Evolutionary conservation across 176 grass and related monocot species (phyloP).

Genomic region (Triticum dicoccoides): DNA sequence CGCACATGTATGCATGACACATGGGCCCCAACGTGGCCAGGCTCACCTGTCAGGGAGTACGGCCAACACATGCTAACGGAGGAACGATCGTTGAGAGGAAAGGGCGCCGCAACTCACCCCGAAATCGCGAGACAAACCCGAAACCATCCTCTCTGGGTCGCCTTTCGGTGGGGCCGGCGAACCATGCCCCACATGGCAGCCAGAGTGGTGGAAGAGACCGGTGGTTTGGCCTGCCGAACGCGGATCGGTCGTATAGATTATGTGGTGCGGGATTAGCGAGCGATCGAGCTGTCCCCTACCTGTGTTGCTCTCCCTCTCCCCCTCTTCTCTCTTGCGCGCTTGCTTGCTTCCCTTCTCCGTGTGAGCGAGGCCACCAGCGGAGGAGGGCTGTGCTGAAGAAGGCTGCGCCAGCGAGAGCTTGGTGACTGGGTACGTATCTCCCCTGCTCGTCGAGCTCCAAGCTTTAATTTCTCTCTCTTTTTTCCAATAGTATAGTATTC

Average conservation of each 20-base stretch:
- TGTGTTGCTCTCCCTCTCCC: constrained; percentile 16
- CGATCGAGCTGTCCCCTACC: constrained; percentile 57
- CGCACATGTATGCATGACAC: accelerated
- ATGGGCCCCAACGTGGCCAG: accelerated
- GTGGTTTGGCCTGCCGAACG: background rate
- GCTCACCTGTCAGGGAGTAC: background rate
- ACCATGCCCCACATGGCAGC: background rate
- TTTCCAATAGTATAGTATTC: background rate
- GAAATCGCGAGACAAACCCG: background rate
- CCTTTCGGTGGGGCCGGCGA: accelerated
- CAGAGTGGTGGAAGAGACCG: accelerated
- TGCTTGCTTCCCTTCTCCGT: constrained; percentile 10
- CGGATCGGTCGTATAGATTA: constrained; percentile 37
- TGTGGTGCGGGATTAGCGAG: constrained; percentile 52
- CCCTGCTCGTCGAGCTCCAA: background rate
- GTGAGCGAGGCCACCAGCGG: background rate
- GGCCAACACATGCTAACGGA: background rate
- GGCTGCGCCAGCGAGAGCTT: background rate
- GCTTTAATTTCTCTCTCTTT: background rate
- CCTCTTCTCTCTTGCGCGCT: background rate
- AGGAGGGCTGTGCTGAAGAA: background rate
- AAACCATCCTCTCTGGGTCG: background rate
- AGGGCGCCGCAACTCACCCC: constrained; percentile 21
- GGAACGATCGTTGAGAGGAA: constrained; percentile 5
- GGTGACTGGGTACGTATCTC: constrained; percentile 28